Base-by-base conservation (phyloP, 176 grass and related monocot genomes). In the Musa itinerans region DNA sequence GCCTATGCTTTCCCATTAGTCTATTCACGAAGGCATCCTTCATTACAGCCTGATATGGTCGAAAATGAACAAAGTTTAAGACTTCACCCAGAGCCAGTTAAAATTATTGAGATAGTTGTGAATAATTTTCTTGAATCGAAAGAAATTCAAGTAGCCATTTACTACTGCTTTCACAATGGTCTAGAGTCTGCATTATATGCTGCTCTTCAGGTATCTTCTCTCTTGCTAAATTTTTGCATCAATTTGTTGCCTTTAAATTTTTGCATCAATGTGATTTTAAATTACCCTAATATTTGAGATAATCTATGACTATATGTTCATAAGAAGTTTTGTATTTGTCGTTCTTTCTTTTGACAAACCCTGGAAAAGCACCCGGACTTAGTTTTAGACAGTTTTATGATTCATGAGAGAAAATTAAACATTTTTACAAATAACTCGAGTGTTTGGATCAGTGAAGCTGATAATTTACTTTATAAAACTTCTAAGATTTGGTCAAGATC, bases 81-180 rank as follows among this genome's bases (percentile, higher is more conserved):
- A 25, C 66, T 78, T 71, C 85, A 90, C 83, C 56, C 67, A 71
- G 80, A 83, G 75, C 88, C 88, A 43, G 83, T 66, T 34, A 75
- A 78, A 83, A 50, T 91, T 63, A 90, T 93, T 79, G 67, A 85
- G 63, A 77, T 79, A 84, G 81, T 98, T 90, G 83, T 85, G 25
- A 89, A 84, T 83, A 82, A 78, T 29, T 88, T 98, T 72, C 72
- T 90, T 64, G 82, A 82, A 71, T 98, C 90, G 51, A 82, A 71
- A 58, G 70, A 86, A 65, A 85, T 98, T 78, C 93, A 97, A 88
- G 72, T 89, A 85, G 89, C 90, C 62, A 82, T 97, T 83, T 93
- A 93, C 63, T 84, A 98, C 79, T 98, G 90, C 76, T 80, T 93
- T 69, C 90, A 90, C 84, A 98, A 90, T 83, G 90, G 90, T 85